A percentile compares a stretch with the other conserved stretches of the same genome.
Evolutionary conservation across 2,329 filamentous ascomycete genomes (phyloP).

Genomic region (Phoma sp.): DNA sequence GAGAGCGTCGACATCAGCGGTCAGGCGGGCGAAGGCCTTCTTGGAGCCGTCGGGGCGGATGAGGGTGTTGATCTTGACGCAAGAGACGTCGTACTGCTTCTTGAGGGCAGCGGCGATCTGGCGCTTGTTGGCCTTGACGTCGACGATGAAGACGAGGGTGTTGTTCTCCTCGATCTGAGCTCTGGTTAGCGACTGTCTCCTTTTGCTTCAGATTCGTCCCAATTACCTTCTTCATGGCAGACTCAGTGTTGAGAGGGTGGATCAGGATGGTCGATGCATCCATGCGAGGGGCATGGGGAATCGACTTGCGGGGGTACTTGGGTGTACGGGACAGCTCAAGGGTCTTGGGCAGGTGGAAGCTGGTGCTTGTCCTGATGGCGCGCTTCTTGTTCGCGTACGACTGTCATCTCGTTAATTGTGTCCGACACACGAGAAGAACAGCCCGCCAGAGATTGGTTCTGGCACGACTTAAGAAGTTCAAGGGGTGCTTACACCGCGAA

Average conservation of each 20-base stretch:
- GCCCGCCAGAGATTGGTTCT: slow-evolving; percentile 61
- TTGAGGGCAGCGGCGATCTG: slow-evolving; percentile 98
- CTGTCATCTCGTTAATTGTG: slow-evolving; percentile 57
- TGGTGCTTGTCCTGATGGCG: slow-evolving; percentile 89
- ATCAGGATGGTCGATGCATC: slow-evolving; percentile 98
- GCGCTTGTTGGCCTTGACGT: slow-evolving; percentile 93
- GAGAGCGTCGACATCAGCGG: slow-evolving; percentile 94
- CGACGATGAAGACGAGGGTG: slow-evolving; percentile 97
- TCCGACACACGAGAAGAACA: slow-evolving; percentile 51
- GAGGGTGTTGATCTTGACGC: slow-evolving; percentile 98
- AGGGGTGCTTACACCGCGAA: slow-evolving; percentile 80
- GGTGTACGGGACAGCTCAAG: slow-evolving; percentile 86
- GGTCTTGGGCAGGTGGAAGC: slow-evolving; percentile 98
- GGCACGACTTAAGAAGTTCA: slow-evolving; percentile 55
- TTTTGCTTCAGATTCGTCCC: background rate
- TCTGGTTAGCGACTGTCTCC: background rate
- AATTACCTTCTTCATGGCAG: slow-evolving; percentile 89
- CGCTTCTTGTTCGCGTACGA: slow-evolving; percentile 82
- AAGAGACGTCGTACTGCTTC: slow-evolving; percentile 99
- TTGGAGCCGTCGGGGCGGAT: slow-evolving; percentile 97
- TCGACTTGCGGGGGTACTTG: slow-evolving; percentile 96
- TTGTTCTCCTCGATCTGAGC: slow-evolving; percentile 96
- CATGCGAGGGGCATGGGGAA: slow-evolving; percentile 86
- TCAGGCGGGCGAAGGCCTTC: slow-evolving; percentile 98
- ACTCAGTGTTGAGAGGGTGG: slow-evolving; percentile 98